A percentile compares a stretch with the other conserved stretches of the same genome.
phyloP scores from a whole-genome alignment of 2,329 filamentous ascomycete species.

The Ceratocystis colombiana region DNA sequence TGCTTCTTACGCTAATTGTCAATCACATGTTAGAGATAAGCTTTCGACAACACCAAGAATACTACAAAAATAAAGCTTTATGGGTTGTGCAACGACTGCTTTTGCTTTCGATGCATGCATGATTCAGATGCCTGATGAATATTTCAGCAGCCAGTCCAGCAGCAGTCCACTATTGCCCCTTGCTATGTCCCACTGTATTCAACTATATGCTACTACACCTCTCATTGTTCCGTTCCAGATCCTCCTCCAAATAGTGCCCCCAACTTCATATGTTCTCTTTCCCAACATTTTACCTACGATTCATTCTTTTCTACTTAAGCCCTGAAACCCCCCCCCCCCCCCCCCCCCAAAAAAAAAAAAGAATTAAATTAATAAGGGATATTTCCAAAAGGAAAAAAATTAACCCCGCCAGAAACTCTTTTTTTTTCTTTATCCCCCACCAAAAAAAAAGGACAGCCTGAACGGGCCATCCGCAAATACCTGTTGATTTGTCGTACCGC shows the following conservation, averaged over 20 bases:
- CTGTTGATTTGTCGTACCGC: slow-evolving; percentile 12
- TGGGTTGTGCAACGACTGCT: too few species aligned
- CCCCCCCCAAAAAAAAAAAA: neutral
- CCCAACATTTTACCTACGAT: slow-evolving; percentile 17
- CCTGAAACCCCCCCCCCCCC: neutral
- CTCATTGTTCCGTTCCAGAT: neutral
- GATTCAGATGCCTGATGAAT: too few species aligned
- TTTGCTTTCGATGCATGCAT: too few species aligned
- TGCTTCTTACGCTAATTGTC: too few species aligned
- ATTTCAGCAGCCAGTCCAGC: neutral
- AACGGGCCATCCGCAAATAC: slow-evolving; percentile 12
- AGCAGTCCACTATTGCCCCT: neutral
- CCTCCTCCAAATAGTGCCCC: neutral
- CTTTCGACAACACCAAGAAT: too few species aligned
- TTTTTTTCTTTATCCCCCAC: slow-evolving; percentile 8
- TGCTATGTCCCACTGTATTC: neutral
- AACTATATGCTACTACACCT: neutral
- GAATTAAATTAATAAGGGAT: neutral
- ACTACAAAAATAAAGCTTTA: too few species aligned
- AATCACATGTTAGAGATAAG: too few species aligned
- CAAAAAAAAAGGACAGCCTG: neutral
- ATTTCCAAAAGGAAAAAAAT: neutral
- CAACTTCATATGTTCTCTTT: slow-evolving; percentile 6
- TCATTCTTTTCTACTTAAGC: slow-evolving; percentile 17
- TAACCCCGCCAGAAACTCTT: slow-evolving; percentile 8